These are phyloP conservation scores for Silybum marianum DNA, from an alignment of 129 eudicot genomes.

Conservation along the genomic window DNA sequence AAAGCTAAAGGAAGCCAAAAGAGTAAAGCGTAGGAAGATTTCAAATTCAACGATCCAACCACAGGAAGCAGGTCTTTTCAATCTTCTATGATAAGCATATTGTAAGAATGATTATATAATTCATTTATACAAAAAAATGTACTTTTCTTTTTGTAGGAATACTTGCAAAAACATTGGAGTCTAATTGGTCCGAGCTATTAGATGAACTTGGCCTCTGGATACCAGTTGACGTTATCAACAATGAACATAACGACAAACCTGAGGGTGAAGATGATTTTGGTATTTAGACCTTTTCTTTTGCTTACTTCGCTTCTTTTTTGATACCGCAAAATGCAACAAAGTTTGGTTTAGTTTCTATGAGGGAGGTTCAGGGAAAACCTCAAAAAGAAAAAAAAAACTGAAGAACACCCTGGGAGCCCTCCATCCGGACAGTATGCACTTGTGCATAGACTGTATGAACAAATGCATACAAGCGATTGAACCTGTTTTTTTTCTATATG, in stretches of 20 bases:
- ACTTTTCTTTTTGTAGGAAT: constrained; percentile 45
- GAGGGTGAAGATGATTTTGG: constrained; percentile 83
- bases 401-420: too few relatives aligned
- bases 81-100: constrained; percentile 6
- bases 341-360: neutral
- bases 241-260: constrained; percentile 90
- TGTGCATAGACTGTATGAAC: too few relatives aligned
- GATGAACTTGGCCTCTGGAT: constrained; percentile 83
- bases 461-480: too few relatives aligned
- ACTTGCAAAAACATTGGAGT: constrained; percentile 62
- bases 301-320: neutral
- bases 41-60: constrained; percentile 45
- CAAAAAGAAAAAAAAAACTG: too few relatives aligned
- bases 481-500: too few relatives aligned
- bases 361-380: too few relatives aligned
- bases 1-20: constrained; percentile 60
- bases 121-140: neutral
- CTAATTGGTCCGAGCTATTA: constrained; percentile 60
- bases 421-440: too few relatives aligned
- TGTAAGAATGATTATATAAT: neutral
- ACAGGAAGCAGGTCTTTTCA: constrained; percentile 63
- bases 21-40: constrained; percentile 35
- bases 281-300: constrained; percentile 31
- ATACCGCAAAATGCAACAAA: neutral
- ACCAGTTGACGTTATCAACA: constrained; percentile 55